phyloP scores from a whole-genome alignment of 169 alveolate species.

The Cryptosporidium tyzzeri region DNA sequence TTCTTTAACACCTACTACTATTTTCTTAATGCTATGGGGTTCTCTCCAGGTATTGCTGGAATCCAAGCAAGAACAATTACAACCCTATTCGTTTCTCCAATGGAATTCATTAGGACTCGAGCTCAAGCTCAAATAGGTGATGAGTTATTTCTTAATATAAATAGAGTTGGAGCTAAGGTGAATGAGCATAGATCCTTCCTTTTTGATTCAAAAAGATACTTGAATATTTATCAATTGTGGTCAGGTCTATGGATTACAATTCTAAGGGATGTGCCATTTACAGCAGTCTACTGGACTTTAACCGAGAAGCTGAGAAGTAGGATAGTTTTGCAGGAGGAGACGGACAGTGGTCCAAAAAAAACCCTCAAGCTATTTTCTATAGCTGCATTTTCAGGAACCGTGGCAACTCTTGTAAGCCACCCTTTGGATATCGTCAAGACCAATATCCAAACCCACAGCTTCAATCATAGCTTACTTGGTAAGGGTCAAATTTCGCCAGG shows the following conservation, averaged over 20 bases:
- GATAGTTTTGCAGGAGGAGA: conserved; percentile 60
- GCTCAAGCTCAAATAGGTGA: conserved; percentile 27
- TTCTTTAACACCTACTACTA: conserved; percentile 34
- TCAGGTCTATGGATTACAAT: conserved; percentile 76
- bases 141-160: neutral
- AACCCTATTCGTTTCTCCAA: conserved; percentile 22
- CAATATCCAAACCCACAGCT: conserved; percentile 77
- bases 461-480: conserved; percentile 74
- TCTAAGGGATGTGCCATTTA: conserved; percentile 78
- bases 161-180: neutral
- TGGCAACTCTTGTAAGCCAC: conserved; percentile 77
- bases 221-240: conserved; percentile 6
- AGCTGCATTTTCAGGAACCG: conserved; percentile 77
- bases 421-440: conserved; percentile 79
- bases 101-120: conserved; percentile 31
- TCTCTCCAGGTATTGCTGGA: conserved; percentile 23
- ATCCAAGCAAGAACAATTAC: conserved; percentile 38
- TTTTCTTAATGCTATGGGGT: conserved; percentile 9
- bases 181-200: neutral
- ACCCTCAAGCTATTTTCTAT: conserved; percentile 77
- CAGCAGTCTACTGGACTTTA: conserved; percentile 79
- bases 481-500: conserved; percentile 28
- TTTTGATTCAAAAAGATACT: neutral
- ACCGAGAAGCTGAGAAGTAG: conserved; percentile 72
- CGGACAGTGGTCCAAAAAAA: conserved; percentile 36